Conservation (phyloP, 2,329 filamentous ascomycete genomes). For the Fusarium sp. region DNA sequence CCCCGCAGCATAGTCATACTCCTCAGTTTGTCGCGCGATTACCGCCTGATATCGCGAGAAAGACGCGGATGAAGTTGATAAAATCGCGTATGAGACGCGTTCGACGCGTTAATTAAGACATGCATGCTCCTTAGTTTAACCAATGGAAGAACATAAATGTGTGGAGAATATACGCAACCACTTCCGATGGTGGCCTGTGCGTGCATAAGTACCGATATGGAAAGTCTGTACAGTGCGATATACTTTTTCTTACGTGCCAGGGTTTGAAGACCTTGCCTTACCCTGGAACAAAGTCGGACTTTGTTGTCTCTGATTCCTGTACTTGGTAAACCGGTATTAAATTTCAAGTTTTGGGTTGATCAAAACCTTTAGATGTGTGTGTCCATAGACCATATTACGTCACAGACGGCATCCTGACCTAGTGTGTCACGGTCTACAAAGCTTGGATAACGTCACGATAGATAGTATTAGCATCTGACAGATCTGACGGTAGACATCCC, state of each 20-base stretch:
- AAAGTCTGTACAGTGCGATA: conserved; percentile 18
- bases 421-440: not conserved
- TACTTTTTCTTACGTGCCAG: not conserved
- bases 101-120: conserved; percentile 30
- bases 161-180: conserved; percentile 37
- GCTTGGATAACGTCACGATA: conserved; percentile 3
- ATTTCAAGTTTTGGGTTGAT: not conserved
- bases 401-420: not conserved
- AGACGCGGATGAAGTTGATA: conserved; percentile 20
- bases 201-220: conserved; percentile 21
- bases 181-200: conserved; percentile 41
- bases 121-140: conserved; percentile 3
- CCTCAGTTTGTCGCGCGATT: conserved; percentile 20
- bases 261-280: not conserved
- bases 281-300: not conserved
- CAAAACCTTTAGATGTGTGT: not conserved
- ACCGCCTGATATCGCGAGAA: conserved; percentile 23
- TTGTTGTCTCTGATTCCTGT: conserved; percentile 1
- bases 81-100: conserved; percentile 26
- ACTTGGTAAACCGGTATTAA: not conserved
- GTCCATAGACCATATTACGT: conserved; percentile 12
- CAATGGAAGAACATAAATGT: conserved; percentile 26
- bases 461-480: conserved; percentile 19
- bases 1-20: conserved; percentile 9
- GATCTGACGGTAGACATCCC: not conserved